Base-by-base conservation (phyloP, 2,329 filamentous ascomycete genomes). In the Aspergillus neotritici region DNA sequence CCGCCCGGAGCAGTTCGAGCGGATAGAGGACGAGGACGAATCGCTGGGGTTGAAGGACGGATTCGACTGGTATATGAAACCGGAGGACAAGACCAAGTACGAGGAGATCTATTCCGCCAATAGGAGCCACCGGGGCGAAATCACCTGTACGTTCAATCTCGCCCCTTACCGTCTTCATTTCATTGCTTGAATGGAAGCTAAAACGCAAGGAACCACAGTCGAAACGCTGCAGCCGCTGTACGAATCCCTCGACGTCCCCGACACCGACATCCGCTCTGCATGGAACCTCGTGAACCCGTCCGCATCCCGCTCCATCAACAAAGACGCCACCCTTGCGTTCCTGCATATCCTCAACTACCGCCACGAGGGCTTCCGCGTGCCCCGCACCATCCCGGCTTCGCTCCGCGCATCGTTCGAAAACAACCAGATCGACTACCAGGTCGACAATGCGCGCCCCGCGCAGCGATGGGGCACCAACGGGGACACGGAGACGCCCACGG, bases 1-100 rank as follows among this genome's bases (percentile, higher is more conserved):
- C 49, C 83, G 84, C 54, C 85, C 87, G 54, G 79, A 86, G 40
- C 82, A 86, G 55, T 96, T 97, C 65, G 90, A 95, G 67, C 78
- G 82, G 49, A 81, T 94, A 47, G 85, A 89, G 42, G 86, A 75
- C 36, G 77, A 94, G 47, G 80, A 84, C 52, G 90, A 95, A 55
- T 82, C 83, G 4, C 80, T 82, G 1, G 89, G 89, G 1, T 74
- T 98, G 50, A 94, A 94, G 65, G 89, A 96, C 67, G 91, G 91
- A 10, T 98, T 98, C 67, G 93, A 98, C 66, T 98, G 93, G 93
- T 98, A 98, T 72, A 98, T 98, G 88, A 89, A 82, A 47, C 93
- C 93, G 0, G 69, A 75, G 25, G 90, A 98, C 70, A 94, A 94
- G 70, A 64, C 80, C 52, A 97, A 96, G 69, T 98, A 98, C 71